Evolutionary conservation across 2,329 filamentous ascomycete genomes (phyloP).

Genomic region (Aureobasidium sp.): DNA sequence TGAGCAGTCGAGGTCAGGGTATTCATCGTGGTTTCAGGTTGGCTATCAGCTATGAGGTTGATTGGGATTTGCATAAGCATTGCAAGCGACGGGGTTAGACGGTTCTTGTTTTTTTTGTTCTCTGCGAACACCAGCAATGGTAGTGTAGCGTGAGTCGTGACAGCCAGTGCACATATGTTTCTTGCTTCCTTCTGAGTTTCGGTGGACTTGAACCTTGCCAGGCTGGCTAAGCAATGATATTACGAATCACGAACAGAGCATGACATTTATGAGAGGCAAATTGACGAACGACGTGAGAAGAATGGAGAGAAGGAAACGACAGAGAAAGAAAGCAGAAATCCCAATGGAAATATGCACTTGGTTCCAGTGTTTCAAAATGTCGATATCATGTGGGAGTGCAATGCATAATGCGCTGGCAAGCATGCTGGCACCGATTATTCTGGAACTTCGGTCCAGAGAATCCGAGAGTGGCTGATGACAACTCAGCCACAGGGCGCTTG

Average conservation of each 20-base stretch:
- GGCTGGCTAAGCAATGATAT: neutral
- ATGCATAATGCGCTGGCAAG: constrained; percentile 12
- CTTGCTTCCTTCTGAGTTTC: neutral
- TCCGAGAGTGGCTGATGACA: neutral
- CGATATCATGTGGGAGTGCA: constrained; percentile 15
- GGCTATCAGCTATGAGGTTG: neutral
- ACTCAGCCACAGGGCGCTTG: neutral
- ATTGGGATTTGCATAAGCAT: constrained; percentile 10
- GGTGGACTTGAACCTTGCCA: neutral
- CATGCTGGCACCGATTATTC: neutral
- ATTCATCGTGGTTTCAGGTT: neutral
- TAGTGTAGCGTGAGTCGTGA: constrained; percentile 3
- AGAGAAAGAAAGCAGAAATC: neutral
- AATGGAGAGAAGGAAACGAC: neutral
- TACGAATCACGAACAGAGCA: neutral
- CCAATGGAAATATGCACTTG: neutral
- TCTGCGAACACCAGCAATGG: constrained; percentile 12
- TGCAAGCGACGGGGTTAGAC: constrained; percentile 13
- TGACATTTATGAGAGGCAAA: neutral
- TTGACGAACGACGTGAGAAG: neutral
- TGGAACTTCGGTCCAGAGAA: too few species aligned
- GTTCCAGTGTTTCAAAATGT: neutral
- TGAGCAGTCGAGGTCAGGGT: constrained; percentile 28
- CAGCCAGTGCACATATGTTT: neutral
- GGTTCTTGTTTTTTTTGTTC: too few species aligned